These are phyloP conservation scores for Talaromyces thailandensis DNA, from an alignment of 495 filamentous ascomycete species.

Conservation along the genomic window DNA sequence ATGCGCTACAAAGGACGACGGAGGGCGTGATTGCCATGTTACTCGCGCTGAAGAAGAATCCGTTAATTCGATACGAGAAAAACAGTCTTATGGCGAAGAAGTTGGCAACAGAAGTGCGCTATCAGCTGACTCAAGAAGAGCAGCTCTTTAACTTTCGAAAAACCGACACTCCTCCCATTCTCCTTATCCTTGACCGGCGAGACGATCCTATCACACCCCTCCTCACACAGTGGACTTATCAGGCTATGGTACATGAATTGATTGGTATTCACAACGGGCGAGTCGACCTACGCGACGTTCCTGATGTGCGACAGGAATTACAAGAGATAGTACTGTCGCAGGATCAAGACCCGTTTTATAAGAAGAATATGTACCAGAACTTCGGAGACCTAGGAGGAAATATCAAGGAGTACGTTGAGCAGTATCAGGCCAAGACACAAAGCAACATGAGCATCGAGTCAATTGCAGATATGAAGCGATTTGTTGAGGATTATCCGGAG, in stretches of 20 bases:
- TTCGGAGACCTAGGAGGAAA: conserved; percentile 96
- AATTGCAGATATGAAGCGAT: conserved; percentile 97
- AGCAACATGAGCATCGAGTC: conserved; percentile 91
- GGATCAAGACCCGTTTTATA: conserved; percentile 98
- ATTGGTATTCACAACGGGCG: conserved; percentile 89
- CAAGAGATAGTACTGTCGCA: conserved; percentile 94
- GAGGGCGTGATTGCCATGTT: conserved; percentile 80
- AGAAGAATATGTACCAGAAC: conserved; percentile 99
- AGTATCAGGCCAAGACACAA: conserved; percentile 92
- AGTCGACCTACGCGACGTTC: conserved; percentile 78
- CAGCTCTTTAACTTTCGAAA: conserved; percentile 95
- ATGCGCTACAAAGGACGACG: conserved; percentile 71
- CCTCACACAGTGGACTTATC: conserved; percentile 96
- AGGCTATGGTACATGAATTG: conserved; percentile 97
- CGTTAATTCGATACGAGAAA: conserved; percentile 87
- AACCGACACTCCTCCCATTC: conserved; percentile 87
- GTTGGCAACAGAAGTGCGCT: conserved; percentile 82
- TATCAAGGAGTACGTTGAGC: conserved; percentile 97
- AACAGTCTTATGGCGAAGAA: conserved; percentile 88
- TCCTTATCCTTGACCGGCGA: conserved; percentile 82
- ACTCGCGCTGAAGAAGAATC: conserved; percentile 89
- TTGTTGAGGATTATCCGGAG: conserved; percentile 97
- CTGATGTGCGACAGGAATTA: conserved; percentile 82
- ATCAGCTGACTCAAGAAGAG: conserved; percentile 90
- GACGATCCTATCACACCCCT: conserved; percentile 96